Evolutionary conservation across 208 protist species (phyloP), one percentile per base, ranked within the genome.

Genomic region (Trypanosoma cruzi): DNA sequence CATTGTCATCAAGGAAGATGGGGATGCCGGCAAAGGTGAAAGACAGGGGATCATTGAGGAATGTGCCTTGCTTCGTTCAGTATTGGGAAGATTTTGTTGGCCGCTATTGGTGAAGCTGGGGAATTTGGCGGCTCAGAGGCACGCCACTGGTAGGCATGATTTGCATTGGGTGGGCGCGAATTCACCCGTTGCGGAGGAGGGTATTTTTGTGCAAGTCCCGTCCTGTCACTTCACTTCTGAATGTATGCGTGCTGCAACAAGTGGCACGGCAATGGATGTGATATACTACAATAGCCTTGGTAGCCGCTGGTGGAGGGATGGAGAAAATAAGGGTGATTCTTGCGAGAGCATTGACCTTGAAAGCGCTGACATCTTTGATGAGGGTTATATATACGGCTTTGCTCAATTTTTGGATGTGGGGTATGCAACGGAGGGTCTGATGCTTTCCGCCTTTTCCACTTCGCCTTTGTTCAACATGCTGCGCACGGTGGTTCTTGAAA

Each of bases 121-220:
- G n/a, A 62, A 50, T 55, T 18, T 66, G 50, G 31, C 53, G 53
- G 24, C 58, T 60, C 18, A 77, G 44, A 2, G n/a, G 53, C 10
- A n/a, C 58, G 49, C 53, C 57, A 42, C 42, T 68, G 61, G 60
- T 71, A 68, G 79, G 80, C 63, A 61, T 71, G 48, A 83, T 72
- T 20, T 49, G 34, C 20, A 57, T 57, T 58, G 13, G n/a, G 42
- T n/a, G n/a, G n/a, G 28, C 28, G 16, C 14, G n/a, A 73, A 44
- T 50, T 50, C 76, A 73, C 32, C 71, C 13, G 60, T 89, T 13
- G 68, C 81, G 1, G 79, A 74, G 31, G 82, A 89, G 29, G 88
- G 88, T n/a, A 66, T 89, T 52, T 94, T 79, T 75, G 7, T 94
- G 13, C 71, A 86, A 31, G 73, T 92, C 20, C 86, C 89, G 4